Base-by-base conservation (phyloP, 2,329 filamentous ascomycete genomes). In the Nothophoma quercina region DNA sequence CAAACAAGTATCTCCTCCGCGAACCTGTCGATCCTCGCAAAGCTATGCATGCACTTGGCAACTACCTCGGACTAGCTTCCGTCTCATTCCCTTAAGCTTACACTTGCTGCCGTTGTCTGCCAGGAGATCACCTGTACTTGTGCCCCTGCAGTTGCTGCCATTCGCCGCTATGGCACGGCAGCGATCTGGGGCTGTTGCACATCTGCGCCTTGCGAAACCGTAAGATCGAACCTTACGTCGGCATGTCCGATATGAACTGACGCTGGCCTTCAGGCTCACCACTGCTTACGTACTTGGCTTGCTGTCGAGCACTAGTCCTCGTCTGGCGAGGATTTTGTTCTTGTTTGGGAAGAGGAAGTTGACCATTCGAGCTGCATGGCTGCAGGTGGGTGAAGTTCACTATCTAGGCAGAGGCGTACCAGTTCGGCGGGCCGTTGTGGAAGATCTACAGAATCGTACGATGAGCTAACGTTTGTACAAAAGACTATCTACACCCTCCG, bases 401-500 rank as follows among this genome's bases (percentile, higher is more conserved):
- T 5, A n/a, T 22, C 15, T 29, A 18, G 1, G 21, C 16, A 13
- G 38, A 22, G 4, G 5, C 13, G 13, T 28, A n/a, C n/a, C n/a
- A n/a, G n/a, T n/a, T n/a, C n/a, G n/a, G n/a, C n/a, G n/a, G n/a
- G n/a, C 26, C 3, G 18, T 30, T 5, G 25, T 9, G 8, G 32
- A 41, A 26, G 23, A 41, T 41, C 38, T 21, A 18, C 26, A 19
- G 10, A 16, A 26, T 34, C 15, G 22, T 38, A 30, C 19, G n/a
- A 32, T 12, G 12, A 10, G 30, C 46, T 49, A 34, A 44, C 36
- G 23, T 5, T 9, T 18, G 8, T 18, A 12, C 21, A 16, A 42
- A 52, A 62, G 62, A 22, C 58, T 18, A 22, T 40, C 29, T 34
- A 33, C 25, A 69, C 77, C 40, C 61, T 82, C 25, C 69, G 65